Conservation (phyloP, 163 green algal species). For the Chlamydomonas reinhardtii region DNA sequence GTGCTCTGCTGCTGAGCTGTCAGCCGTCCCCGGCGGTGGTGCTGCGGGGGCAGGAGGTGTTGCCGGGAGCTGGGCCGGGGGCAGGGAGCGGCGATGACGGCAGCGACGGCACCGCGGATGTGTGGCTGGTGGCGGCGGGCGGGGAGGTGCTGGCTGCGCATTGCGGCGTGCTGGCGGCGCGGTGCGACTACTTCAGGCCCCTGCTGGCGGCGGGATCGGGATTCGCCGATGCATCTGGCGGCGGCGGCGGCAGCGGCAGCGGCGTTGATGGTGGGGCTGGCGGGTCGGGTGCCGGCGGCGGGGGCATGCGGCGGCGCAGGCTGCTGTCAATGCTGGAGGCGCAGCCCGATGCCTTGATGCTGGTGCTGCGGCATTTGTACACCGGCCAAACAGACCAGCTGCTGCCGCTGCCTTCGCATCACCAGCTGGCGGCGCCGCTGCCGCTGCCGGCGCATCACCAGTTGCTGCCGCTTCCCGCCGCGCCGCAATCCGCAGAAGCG, state of each 20-base stretch:
- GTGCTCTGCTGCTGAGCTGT: background rate
- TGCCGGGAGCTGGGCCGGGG: too few relatives aligned
- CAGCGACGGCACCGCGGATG: background rate
- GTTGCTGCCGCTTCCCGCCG: too few relatives aligned
- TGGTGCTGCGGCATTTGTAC: conserved; percentile 6
- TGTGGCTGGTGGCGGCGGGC: background rate
- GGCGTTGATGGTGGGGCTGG: too few relatives aligned
- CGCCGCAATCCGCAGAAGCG: too few relatives aligned
- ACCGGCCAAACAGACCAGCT: background rate
- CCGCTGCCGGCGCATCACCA: too few relatives aligned
- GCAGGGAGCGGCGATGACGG: background rate
- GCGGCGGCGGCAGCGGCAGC: too few relatives aligned
- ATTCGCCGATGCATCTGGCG: background rate
- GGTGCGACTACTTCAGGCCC: background rate
- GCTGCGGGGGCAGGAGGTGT: background rate
- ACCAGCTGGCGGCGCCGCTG: too few relatives aligned
- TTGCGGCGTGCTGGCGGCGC: background rate
- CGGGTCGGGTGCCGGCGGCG: background rate
- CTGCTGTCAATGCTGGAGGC: background rate
- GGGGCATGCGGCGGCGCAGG: background rate
- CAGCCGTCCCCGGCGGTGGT: background rate
- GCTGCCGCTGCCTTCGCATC: background rate
- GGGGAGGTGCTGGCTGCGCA: background rate
- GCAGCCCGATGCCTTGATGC: background rate
- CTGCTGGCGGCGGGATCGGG: background rate